phyloP scores from a whole-genome alignment of 108 stramenopile species.

The Thalassiosira profunda region DNA sequence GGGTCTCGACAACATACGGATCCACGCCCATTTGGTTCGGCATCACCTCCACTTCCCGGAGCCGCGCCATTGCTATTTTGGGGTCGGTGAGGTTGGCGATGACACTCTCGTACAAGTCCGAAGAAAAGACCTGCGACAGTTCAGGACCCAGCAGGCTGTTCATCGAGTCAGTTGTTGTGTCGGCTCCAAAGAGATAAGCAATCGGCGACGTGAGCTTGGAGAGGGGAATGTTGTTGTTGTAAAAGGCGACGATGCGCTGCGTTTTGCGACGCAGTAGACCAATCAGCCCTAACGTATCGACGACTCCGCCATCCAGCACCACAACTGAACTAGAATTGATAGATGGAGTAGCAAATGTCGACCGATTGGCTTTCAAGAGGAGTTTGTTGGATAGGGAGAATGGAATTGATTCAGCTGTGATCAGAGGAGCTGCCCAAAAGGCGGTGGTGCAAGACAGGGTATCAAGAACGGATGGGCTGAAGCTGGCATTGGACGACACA shows the following conservation, averaged over 20 bases:
- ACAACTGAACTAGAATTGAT: no score
- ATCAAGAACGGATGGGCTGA: conserved; percentile 1
- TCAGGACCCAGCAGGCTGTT: conserved; percentile 23
- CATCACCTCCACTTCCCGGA: background rate
- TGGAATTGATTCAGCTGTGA: background rate
- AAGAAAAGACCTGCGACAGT: conserved; percentile 21
- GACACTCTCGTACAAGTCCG: conserved; percentile 3
- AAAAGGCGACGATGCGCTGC: conserved; percentile 19
- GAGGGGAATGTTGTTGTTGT: conserved; percentile 34
- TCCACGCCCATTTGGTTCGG: conserved; percentile 20
- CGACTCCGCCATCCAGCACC: conserved; percentile 20
- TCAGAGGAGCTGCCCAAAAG: conserved; percentile 4
- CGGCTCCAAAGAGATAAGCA: conserved; percentile 21
- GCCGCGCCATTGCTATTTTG: background rate
- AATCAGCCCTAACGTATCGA: conserved; percentile 33
- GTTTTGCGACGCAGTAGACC: conserved; percentile 8
- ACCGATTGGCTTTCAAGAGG: background rate
- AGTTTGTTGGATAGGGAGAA: conserved; percentile 4
- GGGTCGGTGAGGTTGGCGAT: conserved; percentile 21
- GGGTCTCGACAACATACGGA: background rate
- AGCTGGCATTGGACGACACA: background rate
- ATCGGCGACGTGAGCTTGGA: background rate
- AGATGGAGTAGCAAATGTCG: background rate
- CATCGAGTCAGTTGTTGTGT: conserved; percentile 18
- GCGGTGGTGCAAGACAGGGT: conserved; percentile 6